Evolutionary conservation across 2,329 filamentous ascomycete species (phyloP).

Genomic region (Juglanconis oblonga): DNA sequence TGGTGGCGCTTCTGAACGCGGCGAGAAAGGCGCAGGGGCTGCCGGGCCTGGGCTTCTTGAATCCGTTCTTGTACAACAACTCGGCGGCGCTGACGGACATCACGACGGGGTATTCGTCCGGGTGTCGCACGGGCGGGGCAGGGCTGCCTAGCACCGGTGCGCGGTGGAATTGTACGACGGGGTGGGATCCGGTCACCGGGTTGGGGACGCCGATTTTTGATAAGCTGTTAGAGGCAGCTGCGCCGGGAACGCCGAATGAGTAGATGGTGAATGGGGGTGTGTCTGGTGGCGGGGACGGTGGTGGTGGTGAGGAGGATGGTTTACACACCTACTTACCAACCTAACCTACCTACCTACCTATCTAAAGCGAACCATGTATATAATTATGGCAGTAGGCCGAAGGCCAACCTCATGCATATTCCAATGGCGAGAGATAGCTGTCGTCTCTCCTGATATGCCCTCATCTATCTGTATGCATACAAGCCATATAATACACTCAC

Average conservation of each 20-base stretch:
- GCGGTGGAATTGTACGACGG: conserved; percentile 37
- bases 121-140: conserved; percentile 2
- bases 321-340: too few relatives aligned
- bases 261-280: neutral
- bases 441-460: too few relatives aligned
- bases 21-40: conserved; percentile 33
- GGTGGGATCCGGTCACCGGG: conserved; percentile 28
- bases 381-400: too few relatives aligned
- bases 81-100: conserved; percentile 29
- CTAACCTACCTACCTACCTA: too few relatives aligned
- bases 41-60: conserved; percentile 35
- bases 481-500: too few relatives aligned
- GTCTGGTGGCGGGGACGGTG: neutral
- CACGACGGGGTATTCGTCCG: conserved; percentile 21
- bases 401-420: too few relatives aligned
- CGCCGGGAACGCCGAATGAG: conserved; percentile 9
- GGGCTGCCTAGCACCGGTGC: conserved; percentile 4
- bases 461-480: too few relatives aligned
- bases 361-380: too few relatives aligned
- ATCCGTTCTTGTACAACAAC: conserved; percentile 33
- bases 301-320: neutral
- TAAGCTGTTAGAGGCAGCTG: conserved; percentile 7
- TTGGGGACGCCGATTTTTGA: conserved; percentile 16
- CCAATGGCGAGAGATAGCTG: too few relatives aligned
- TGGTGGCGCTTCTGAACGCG: conserved; percentile 41